Evolutionary conservation across 2,329 filamentous ascomycete species (phyloP), one percentile per base, ranked within the genome.

Genomic region (Sarocladium oryzae): DNA sequence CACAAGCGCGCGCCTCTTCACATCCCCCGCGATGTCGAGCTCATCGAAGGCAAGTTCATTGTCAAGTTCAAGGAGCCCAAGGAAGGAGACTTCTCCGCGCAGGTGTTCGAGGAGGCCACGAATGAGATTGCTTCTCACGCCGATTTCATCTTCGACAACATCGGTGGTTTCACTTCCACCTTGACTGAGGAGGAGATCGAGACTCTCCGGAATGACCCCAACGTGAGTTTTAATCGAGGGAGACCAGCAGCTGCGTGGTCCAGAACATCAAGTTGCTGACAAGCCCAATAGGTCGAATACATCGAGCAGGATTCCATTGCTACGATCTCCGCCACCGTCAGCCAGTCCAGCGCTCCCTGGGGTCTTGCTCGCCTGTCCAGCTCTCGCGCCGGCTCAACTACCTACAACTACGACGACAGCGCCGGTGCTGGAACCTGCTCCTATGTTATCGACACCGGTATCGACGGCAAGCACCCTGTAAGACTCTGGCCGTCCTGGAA

Each of bases 401-500:
- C 53, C 18, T 69, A 67, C 56, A 51, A 56, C 49, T 69, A 65
- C 52, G 64, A 69, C 49, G 56, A 58, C 2, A 60, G 53, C 11
- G 64, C 64, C 1, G 69, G 66, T 33, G 56, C 59, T 45, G 66
- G 62, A 13, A 63, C 65, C 5, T 71, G 62, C 18, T 64, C 65
- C 20, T 73, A 73, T 53, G 63, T 72, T 24, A 64, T 73, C 45
- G 70, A 73, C 57, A 68, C 69, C 10, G 70, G 70, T 10, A 67
- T 70, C 53, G 58, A 55, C 18, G 21, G 56, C 2, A 56, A 57
- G 4, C 67, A 69, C 56, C 53, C 55, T 6, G 66, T 57, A 66
- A 35, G 67, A 50, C 10, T 8, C 8, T 1, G 5, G 4, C 23
- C 3, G 40, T 10, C n/a, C 40, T 5, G 16, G n/a, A n/a, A n/a